Conservation (phyloP, 176 grass and related monocot species). For the Oryza nivara region DNA sequence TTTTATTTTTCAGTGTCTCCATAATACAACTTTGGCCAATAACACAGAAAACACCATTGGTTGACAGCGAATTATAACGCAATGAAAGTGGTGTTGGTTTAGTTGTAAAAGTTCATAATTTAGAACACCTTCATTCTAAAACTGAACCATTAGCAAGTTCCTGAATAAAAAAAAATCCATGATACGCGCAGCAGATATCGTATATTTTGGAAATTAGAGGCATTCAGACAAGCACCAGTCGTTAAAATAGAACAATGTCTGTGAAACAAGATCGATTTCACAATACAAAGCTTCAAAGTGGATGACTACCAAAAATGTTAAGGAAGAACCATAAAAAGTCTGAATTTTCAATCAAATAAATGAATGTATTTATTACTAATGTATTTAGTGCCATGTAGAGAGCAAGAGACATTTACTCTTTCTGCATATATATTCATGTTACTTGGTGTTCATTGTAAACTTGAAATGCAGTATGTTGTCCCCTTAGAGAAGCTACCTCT, state of each 20-base stretch:
- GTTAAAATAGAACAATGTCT: background rate
- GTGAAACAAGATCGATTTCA: background rate
- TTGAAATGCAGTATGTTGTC: background rate
- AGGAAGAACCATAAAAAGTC: background rate
- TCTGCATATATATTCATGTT: conserved; percentile 2
- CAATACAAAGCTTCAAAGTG: background rate
- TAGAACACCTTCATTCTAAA: background rate
- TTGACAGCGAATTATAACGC: background rate
- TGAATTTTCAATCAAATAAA: conserved; percentile 14
- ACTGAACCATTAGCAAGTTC: background rate
- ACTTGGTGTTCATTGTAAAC: conserved; percentile 20
- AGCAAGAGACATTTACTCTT: background rate
- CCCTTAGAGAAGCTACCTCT: background rate
- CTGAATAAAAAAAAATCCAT: conserved; percentile 11
- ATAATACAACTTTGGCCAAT: background rate
- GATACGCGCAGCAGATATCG: background rate
- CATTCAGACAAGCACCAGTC: background rate
- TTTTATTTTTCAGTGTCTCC: background rate
- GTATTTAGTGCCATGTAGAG: background rate
- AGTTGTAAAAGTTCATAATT: background rate
- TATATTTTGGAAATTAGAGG: background rate
- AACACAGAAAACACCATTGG: background rate
- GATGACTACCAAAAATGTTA: background rate
- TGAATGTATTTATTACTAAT: background rate
- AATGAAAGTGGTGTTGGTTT: background rate